Conservation (phyloP, 805 yeast species). For the Grigorovia humatica region DNA sequence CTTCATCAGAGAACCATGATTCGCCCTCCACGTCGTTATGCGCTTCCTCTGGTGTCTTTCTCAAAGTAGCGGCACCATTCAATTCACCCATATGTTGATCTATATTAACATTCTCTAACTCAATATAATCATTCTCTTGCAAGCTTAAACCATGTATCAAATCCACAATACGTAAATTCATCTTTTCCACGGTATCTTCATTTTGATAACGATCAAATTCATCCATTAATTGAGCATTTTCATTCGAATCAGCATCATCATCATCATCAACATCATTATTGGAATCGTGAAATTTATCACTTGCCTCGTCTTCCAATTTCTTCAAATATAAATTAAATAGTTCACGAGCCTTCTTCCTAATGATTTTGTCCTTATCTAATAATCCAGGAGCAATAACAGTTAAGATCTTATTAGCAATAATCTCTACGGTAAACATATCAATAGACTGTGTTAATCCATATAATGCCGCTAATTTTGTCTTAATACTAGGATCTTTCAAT, state of each 20-base stretch:
- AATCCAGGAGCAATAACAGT: conserved; percentile 80
- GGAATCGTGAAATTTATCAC: conserved; percentile 4
- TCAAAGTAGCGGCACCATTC: no score
- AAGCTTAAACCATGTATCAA: conserved; percentile 2
- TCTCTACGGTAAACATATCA: conserved; percentile 58
- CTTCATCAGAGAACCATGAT: no score
- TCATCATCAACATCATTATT: background rate
- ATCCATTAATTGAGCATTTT: background rate
- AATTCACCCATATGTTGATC: background rate
- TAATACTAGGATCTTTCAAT: conserved; percentile 65
- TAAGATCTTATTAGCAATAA: conserved; percentile 68
- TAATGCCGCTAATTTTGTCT: conserved; percentile 66
- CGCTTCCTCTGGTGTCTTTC: no score
- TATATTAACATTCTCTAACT: background rate
- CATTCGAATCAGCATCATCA: background rate
- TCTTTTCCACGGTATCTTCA: background rate
- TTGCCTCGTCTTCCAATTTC: conserved; percentile 41
- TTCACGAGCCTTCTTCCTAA: conserved; percentile 60
- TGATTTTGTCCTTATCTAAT: conserved; percentile 60
- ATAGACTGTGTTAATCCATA: conserved; percentile 58
- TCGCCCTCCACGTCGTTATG: no score
- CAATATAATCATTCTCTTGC: background rate
- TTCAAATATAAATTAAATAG: conserved; percentile 53
- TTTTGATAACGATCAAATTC: background rate
- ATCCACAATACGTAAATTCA: background rate